Conservation (phyloP, 2,329 filamentous ascomycete species). For the Epichloe gansuensis region DNA sequence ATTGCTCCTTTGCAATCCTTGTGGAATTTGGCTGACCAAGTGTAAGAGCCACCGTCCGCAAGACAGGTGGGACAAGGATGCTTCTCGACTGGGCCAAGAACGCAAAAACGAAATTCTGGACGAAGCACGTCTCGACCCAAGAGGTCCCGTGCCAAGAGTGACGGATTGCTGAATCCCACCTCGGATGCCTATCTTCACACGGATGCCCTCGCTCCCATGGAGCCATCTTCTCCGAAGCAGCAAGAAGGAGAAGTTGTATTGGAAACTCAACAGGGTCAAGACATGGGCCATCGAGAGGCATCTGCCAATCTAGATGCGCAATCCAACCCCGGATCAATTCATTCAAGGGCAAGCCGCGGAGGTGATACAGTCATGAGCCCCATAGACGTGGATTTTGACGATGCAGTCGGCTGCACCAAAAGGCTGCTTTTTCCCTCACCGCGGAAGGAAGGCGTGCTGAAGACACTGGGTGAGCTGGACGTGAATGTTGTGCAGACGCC, state of each 20-base stretch:
- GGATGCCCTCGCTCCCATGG: conserved; percentile 37
- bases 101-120: conserved; percentile 34
- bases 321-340: conserved; percentile 31
- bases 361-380: conserved; percentile 46
- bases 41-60: conserved; percentile 73
- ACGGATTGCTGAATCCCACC: conserved; percentile 30
- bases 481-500: conserved; percentile 39
- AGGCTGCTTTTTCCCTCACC: conserved; percentile 69
- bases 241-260: conserved; percentile 9
- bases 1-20: conserved; percentile 82
- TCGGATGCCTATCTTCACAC: conserved; percentile 44
- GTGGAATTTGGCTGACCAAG: conserved; percentile 89
- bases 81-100: conserved; percentile 38
- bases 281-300: not conserved
- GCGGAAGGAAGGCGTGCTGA: conserved; percentile 49
- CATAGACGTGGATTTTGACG: conserved; percentile 37
- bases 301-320: conserved; percentile 6
- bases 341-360: conserved; percentile 41
- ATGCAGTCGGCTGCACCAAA: conserved; percentile 45
- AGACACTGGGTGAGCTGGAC: conserved; percentile 46
- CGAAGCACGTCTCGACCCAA: conserved; percentile 30
- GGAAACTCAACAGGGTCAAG: conserved; percentile 6
- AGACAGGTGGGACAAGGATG: conserved; percentile 67
- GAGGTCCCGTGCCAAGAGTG: conserved; percentile 37
- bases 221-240: conserved; percentile 24